These are phyloP conservation scores for Ilex aquifolium DNA, from an alignment of 257 asterid genomes.

Conservation along the genomic window DNA sequence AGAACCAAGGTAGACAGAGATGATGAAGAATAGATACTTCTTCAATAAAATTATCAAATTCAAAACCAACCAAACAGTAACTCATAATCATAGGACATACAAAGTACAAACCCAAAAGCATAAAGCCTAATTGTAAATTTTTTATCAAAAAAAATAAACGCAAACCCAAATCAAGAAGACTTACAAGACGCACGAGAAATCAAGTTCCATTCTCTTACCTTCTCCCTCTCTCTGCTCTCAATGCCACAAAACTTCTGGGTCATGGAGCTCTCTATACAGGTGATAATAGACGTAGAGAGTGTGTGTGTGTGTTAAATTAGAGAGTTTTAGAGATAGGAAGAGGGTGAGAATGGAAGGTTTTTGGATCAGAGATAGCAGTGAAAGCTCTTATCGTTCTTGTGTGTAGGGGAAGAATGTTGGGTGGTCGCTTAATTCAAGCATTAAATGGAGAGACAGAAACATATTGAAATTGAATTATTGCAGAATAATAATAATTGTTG, in stretches of 20 bases:
- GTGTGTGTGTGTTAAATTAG: too few relatives aligned
- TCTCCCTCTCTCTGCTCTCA: conserved; percentile 1
- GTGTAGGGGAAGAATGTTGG: conserved; percentile 23
- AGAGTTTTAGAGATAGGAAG: background rate
- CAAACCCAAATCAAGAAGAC: conserved; percentile 33
- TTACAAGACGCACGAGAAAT: conserved; percentile 36
- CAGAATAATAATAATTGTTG: conserved; percentile 15
- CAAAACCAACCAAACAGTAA: background rate
- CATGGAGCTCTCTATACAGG: background rate
- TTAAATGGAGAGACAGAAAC: conserved; percentile 42
- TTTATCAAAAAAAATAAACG: conserved; percentile 14
- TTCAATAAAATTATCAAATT: background rate
- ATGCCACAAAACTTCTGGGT: background rate
- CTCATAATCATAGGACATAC: background rate
- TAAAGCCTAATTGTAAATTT: conserved; percentile 16
- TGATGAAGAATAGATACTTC: too few relatives aligned
- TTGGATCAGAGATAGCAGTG: conserved; percentile 21
- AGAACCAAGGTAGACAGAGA: too few relatives aligned
- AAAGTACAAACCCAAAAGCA: conserved; percentile 9
- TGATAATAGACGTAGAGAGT: background rate
- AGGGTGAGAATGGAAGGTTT: conserved; percentile 30
- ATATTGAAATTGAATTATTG: conserved; percentile 7
- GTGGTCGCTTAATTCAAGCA: conserved; percentile 40
- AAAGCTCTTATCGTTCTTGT: conserved; percentile 1
- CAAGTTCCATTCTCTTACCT: conserved; percentile 13